Evolutionary conservation across 225 moss, liverwort and hornwort genomes (phyloP).

Genomic region (Sphagnum contortum): DNA sequence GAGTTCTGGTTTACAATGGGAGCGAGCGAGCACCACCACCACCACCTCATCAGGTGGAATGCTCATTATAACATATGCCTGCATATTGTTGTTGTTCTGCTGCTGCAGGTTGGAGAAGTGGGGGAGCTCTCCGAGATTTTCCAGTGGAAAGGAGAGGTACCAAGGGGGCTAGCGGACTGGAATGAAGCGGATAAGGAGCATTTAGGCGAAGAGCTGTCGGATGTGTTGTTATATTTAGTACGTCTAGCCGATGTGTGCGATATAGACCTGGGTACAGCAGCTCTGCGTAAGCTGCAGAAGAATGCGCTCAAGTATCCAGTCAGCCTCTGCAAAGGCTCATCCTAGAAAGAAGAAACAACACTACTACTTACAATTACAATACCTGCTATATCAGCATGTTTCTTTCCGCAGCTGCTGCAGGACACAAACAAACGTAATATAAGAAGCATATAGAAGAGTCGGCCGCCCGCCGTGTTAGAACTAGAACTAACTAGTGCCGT

Average conservation of each 20-base stretch:
- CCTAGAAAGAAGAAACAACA: slow-evolving; percentile 31
- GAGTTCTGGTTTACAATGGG: too few relatives aligned
- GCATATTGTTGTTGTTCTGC: too few relatives aligned
- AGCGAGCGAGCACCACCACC: too few relatives aligned
- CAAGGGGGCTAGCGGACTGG: slow-evolving; percentile 89
- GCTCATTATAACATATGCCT: too few relatives aligned
- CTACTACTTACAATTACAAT: too few relatives aligned
- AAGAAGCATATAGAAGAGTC: too few relatives aligned
- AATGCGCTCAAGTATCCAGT: slow-evolving; percentile 93
- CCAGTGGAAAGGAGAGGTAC: slow-evolving; percentile 98
- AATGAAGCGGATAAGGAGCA: slow-evolving; percentile 86
- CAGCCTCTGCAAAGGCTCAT: slow-evolving; percentile 78
- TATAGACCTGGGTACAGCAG: slow-evolving; percentile 83
- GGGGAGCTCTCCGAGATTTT: slow-evolving; percentile 97
- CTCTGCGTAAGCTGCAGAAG: slow-evolving; percentile 79
- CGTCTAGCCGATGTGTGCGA: slow-evolving; percentile 93
- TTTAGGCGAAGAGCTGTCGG: slow-evolving; percentile 88
- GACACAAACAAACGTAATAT: too few relatives aligned
- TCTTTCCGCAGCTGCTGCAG: too few relatives aligned
- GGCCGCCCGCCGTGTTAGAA: too few relatives aligned
- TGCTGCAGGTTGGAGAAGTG: slow-evolving; percentile 82
- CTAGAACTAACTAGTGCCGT: too few relatives aligned
- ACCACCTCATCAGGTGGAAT: too few relatives aligned
- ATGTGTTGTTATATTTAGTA: slow-evolving; percentile 85
- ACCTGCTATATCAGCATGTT: too few relatives aligned